These are phyloP conservation scores for Aspergillus quadrilineatus DNA, from an alignment of 2,329 filamentous ascomycete genomes.

Conservation along the genomic window DNA sequence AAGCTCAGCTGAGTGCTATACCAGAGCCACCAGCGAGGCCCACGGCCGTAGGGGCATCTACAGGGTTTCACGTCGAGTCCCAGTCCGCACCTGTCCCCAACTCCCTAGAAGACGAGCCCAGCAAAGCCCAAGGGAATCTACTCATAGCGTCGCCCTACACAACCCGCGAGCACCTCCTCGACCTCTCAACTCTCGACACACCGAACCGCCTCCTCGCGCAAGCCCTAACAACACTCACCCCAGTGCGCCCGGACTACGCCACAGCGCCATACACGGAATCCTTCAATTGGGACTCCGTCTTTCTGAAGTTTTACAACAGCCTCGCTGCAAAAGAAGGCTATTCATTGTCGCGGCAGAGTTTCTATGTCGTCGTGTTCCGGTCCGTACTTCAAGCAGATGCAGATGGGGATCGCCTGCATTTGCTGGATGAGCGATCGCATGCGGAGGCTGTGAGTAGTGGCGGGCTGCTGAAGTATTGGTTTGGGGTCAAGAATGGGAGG, in stretches of 20 bases:
- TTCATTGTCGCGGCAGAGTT: conserved; percentile 62
- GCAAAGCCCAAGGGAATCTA: neutral
- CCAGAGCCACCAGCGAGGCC: conserved; percentile 3
- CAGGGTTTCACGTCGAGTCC: neutral
- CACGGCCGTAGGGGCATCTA: neutral
- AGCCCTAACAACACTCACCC: conserved; percentile 65
- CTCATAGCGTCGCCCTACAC: conserved; percentile 74
- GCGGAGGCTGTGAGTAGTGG: conserved; percentile 75
- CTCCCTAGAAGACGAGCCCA: conserved; percentile 1
- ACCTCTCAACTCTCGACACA: conserved; percentile 64
- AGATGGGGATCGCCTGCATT: conserved; percentile 66
- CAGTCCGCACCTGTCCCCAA: neutral
- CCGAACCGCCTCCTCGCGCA: conserved; percentile 69
- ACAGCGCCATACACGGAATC: conserved; percentile 69
- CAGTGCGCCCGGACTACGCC: conserved; percentile 69
- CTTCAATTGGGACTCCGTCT: conserved; percentile 76
- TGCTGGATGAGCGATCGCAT: conserved; percentile 76
- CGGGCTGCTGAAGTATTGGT: conserved; percentile 92
- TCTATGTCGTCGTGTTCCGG: conserved; percentile 84
- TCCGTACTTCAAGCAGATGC: conserved; percentile 68
- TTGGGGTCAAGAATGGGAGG: conserved; percentile 68
- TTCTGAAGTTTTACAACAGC: conserved; percentile 51
- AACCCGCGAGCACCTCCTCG: conserved; percentile 67
- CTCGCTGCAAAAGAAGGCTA: conserved; percentile 52
- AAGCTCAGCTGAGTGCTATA: neutral